Conservation (phyloP, 305 asterid species). For the Solanum chacoense region DNA sequence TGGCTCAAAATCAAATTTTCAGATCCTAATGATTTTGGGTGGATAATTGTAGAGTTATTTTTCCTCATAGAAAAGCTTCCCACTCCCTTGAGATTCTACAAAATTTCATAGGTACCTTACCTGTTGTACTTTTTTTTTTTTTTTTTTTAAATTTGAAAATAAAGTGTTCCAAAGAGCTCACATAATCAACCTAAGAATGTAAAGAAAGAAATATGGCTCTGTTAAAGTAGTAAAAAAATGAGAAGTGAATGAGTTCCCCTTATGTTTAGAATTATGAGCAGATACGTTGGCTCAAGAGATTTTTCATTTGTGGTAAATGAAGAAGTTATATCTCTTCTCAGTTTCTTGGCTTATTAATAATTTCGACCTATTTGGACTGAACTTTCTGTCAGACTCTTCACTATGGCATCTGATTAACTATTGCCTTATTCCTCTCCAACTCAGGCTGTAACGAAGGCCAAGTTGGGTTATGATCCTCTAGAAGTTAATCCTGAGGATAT, state of each 20-base stretch:
- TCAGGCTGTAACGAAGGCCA: constrained; percentile 98
- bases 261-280: neutral
- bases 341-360: neutral
- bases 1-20: neutral
- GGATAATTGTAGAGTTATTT: neutral
- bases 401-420: neutral
- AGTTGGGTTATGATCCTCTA: constrained; percentile 92
- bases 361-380: neutral
- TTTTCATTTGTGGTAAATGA: neutral
- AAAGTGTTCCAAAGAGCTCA: neutral
- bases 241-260: neutral
- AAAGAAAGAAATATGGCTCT: neutral
- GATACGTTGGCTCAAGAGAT: neutral
- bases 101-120: neutral
- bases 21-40: neutral
- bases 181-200: neutral
- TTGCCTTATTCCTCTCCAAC: neutral
- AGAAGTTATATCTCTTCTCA: neutral
- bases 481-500: constrained; percentile 99
- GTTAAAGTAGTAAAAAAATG: neutral
- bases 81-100: neutral
- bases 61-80: neutral
- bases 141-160: neutral
- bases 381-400: neutral
- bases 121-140: neutral